Percentiles rank a stretch among this genome's conserved stretches.
phyloP scores from a whole-genome alignment of 1,139 yeast species.

The Debaryomyces coudertii region DNA sequence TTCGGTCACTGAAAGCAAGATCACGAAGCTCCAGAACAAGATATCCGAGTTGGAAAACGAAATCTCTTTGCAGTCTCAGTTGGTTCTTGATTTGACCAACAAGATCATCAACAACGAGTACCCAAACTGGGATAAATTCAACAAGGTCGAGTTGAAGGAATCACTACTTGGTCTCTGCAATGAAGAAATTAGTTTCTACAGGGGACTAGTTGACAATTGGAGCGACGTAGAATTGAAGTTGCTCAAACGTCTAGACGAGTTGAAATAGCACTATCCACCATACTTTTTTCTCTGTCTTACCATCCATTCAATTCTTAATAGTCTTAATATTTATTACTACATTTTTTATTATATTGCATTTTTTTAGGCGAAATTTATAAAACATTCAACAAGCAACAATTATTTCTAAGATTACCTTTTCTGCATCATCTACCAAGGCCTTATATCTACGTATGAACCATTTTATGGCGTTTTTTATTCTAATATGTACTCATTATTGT shows the following conservation, averaged over 20 bases:
- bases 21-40: slow-evolving; percentile 35
- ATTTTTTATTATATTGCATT: neutral
- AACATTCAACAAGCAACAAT: neutral
- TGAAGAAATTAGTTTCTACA: slow-evolving; percentile 75
- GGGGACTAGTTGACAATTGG: slow-evolving; percentile 75
- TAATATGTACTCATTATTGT: neutral
- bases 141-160: slow-evolving; percentile 72
- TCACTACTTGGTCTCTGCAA: slow-evolving; percentile 74
- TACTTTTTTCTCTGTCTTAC: neutral
- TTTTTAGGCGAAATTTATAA: neutral
- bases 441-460: too few relatives aligned
- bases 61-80: slow-evolving; percentile 54
- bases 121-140: slow-evolving; percentile 79
- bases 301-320: slow-evolving; percentile 5
- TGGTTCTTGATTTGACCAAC: slow-evolving; percentile 63
- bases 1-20: slow-evolving; percentile 39
- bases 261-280: slow-evolving; percentile 17
- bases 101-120: slow-evolving; percentile 79
- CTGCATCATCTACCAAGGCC: neutral
- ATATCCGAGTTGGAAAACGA: slow-evolving; percentile 49
- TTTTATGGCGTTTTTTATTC: neutral
- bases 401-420: neutral
- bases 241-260: slow-evolving; percentile 40
- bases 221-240: slow-evolving; percentile 56
- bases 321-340: slow-evolving; percentile 8